These are phyloP conservation scores for Boletellus emodensis DNA, from an alignment of 768 basidiomycete species.

Conservation along the genomic window DNA sequence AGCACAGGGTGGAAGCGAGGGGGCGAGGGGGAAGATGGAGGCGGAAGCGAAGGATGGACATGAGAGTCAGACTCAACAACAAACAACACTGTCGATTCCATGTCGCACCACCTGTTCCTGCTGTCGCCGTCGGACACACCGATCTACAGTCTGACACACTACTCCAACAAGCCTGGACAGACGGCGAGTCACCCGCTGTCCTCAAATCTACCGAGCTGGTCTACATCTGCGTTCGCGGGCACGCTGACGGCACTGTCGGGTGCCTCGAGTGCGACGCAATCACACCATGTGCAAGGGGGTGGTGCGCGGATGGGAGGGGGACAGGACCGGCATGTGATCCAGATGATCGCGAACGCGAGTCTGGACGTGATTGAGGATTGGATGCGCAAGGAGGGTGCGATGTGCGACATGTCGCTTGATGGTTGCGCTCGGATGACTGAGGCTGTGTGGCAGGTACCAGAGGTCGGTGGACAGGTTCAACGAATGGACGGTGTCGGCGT, in stretches of 20 bases:
- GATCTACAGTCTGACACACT: slow-evolving; percentile 78
- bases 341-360: slow-evolving; percentile 98
- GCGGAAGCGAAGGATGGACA: slow-evolving; percentile 11
- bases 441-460: slow-evolving; percentile 65
- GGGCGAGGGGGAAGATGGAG: background rate
- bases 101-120: slow-evolving; percentile 87
- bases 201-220: slow-evolving; percentile 85
- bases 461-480: slow-evolving; percentile 97
- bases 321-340: slow-evolving; percentile 89
- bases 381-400: slow-evolving; percentile 74
- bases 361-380: slow-evolving; percentile 94
- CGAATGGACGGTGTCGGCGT: slow-evolving; percentile 97
- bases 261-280: slow-evolving; percentile 70
- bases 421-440: slow-evolving; percentile 10
- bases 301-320: slow-evolving; percentile 70
- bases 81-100: slow-evolving; percentile 26
- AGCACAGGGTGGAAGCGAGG: background rate
- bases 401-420: slow-evolving; percentile 49
- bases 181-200: slow-evolving; percentile 64
- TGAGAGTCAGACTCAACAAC: background rate
- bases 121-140: slow-evolving; percentile 86
- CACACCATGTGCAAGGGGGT: slow-evolving; percentile 57
- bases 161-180: slow-evolving; percentile 68
- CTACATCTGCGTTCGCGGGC: slow-evolving; percentile 86
- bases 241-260: slow-evolving; percentile 85